phyloP scores from a whole-genome alignment of 768 basidiomycete species.

The Leccinum pellstonianum region DNA sequence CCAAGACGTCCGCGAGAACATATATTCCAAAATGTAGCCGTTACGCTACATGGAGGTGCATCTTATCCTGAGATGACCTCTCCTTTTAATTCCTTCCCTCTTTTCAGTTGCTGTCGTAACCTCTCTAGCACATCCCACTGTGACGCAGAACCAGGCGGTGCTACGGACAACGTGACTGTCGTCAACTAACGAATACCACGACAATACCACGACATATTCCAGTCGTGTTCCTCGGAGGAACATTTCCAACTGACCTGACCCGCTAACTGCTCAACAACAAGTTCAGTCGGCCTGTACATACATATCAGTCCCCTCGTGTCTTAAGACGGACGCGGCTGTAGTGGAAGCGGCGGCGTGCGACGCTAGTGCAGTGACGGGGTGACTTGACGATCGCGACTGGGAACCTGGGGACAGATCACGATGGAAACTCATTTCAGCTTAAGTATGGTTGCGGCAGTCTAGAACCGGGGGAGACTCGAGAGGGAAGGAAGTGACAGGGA shows the following conservation, averaged over 20 bases:
- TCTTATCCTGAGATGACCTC: background rate
- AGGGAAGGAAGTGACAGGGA: background rate
- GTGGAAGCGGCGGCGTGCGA: background rate
- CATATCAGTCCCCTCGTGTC: too few species aligned
- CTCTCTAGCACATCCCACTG: background rate
- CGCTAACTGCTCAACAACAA: background rate
- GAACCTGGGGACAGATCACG: background rate
- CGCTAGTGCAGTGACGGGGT: background rate
- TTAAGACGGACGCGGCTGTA: background rate
- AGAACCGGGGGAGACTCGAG: background rate
- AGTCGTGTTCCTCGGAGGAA: background rate
- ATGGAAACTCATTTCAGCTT: background rate
- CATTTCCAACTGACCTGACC: background rate
- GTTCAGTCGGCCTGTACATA: background rate
- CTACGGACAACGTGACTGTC: background rate
- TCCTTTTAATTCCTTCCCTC: background rate
- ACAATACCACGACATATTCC: background rate
- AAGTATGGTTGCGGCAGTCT: background rate
- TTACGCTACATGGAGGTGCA: background rate
- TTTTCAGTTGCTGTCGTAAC: background rate
- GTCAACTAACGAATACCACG: background rate
- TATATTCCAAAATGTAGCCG: background rate
- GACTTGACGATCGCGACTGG: background rate
- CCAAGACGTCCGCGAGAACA: background rate
- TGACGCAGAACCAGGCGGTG: background rate